These are phyloP conservation scores for Pichia sp. DNA, from an alignment of 1,139 yeast genomes.

Conservation along the genomic window DNA sequence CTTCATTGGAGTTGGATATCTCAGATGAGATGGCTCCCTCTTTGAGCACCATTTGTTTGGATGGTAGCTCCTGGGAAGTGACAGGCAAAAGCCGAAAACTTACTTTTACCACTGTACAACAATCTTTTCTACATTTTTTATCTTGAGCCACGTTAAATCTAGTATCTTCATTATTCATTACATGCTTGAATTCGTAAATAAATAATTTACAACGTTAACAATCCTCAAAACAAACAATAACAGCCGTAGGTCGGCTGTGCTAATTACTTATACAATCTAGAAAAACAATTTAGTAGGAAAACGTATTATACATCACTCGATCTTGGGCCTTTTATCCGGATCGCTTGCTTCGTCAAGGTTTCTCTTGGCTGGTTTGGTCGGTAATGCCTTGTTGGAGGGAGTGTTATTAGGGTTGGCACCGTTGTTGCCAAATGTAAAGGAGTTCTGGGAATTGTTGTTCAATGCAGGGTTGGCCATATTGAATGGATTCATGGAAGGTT, in stretches of 20 bases:
- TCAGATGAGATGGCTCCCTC: slow-evolving; percentile 4
- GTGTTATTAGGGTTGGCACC: background rate
- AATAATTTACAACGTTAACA: too few relatives aligned
- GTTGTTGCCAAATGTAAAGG: background rate
- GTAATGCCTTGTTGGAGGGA: slow-evolving; percentile 8
- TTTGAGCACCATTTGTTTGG: slow-evolving; percentile 43
- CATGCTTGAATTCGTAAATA: background rate
- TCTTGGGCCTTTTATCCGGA: slow-evolving; percentile 26
- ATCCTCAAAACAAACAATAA: background rate
- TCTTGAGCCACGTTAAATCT: background rate
- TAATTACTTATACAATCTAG: background rate
- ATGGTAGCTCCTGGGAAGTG: slow-evolving; percentile 37
- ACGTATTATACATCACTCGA: slow-evolving; percentile 12
- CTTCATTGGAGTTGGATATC: slow-evolving; percentile 28
- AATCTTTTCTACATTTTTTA: slow-evolving; percentile 12
- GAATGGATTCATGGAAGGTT: slow-evolving; percentile 1
- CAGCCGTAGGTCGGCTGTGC: too few relatives aligned
- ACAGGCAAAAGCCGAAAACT: slow-evolving; percentile 15
- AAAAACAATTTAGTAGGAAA: slow-evolving; percentile 2
- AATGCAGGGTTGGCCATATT: background rate
- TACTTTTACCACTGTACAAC: slow-evolving; percentile 11
- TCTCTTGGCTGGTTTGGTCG: slow-evolving; percentile 22
- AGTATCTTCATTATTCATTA: background rate
- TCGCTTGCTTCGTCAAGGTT: slow-evolving; percentile 18
- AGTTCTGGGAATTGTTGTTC: background rate